Evolutionary conservation across 2,329 filamentous ascomycete species (phyloP).

Genomic region (Microsporum ferrugineum): DNA sequence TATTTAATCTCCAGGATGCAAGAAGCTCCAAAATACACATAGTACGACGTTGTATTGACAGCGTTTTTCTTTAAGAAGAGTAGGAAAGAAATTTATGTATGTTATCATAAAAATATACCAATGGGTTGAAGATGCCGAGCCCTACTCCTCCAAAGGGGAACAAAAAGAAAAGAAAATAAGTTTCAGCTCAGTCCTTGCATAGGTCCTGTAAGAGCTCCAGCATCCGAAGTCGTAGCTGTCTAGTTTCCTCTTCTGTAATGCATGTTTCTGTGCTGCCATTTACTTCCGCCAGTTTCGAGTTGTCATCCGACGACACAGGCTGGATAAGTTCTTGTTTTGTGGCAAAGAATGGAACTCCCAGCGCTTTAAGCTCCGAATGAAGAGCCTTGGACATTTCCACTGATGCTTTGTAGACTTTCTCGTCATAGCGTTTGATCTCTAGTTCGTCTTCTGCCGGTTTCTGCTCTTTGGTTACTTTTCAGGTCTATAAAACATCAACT

Average conservation of each 20-base stretch:
- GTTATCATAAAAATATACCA: neutral
- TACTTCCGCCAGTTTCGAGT: neutral
- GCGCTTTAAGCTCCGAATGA: constrained; percentile 41
- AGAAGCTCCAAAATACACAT: neutral
- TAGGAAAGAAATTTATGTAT: neutral
- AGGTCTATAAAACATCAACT: neutral
- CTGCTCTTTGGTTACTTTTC: constrained; percentile 17
- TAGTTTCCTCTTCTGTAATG: constrained; percentile 34
- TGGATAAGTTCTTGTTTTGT: constrained; percentile 36
- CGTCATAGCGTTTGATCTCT: constrained; percentile 49
- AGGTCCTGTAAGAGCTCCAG: constrained; percentile 42
- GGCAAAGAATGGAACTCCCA: constrained; percentile 53
- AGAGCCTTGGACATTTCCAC: constrained; percentile 50
- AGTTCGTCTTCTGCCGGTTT: constrained; percentile 39
- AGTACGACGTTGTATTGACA: neutral
- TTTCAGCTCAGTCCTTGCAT: constrained; percentile 24
- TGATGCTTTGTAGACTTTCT: constrained; percentile 51
- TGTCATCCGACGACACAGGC: neutral
- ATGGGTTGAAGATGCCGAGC: neutral
- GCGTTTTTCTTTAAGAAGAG: neutral
- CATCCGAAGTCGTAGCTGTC: constrained; percentile 38
- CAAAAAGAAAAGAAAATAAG: neutral
- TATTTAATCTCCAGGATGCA: neutral
- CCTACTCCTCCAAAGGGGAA: neutral
- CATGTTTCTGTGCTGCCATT: constrained; percentile 13